These are phyloP conservation scores for Irpex lacteus DNA, from an alignment of 1,284 basidiomycete genomes.

Conservation along the genomic window DNA sequence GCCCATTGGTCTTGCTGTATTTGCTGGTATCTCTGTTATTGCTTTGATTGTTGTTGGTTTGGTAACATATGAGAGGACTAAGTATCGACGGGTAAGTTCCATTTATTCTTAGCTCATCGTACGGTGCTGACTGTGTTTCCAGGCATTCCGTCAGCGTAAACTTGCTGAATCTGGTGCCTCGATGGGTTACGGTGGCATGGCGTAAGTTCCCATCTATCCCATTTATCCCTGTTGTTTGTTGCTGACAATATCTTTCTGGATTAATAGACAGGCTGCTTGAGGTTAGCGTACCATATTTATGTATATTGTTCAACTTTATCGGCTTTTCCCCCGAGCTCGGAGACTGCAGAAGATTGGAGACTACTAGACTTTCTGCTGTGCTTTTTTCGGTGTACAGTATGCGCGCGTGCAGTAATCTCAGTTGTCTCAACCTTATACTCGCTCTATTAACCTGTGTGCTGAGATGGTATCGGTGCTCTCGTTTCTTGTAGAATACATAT, in stretches of 20 bases:
- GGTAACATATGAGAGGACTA: slow-evolving; percentile 80
- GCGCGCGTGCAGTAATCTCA: not conserved
- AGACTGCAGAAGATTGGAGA: slow-evolving; percentile 11
- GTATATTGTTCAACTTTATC: not conserved
- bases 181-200: slow-evolving; percentile 64
- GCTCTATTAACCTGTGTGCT: not conserved
- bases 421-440: not conserved
- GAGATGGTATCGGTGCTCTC: not conserved
- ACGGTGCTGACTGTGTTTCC: slow-evolving; percentile 4
- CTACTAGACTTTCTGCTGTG: slow-evolving; percentile 2
- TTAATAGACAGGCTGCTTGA: slow-evolving; percentile 16
- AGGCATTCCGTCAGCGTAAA: slow-evolving; percentile 75
- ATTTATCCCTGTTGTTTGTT: not conserved
- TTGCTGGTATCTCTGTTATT: slow-evolving; percentile 78
- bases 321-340: not conserved
- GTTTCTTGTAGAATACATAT: not conserved
- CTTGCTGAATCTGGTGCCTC: slow-evolving; percentile 60
- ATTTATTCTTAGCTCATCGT: not conserved
- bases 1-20: slow-evolving; percentile 78
- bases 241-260: not conserved
- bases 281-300: slow-evolving; percentile 9
- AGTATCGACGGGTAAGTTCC: slow-evolving; percentile 66
- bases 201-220: slow-evolving; percentile 33
- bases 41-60: slow-evolving; percentile 74
- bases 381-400: not conserved